phyloP scores from a whole-genome alignment of 768 basidiomycete genomes.

The Zangia roseola region DNA sequence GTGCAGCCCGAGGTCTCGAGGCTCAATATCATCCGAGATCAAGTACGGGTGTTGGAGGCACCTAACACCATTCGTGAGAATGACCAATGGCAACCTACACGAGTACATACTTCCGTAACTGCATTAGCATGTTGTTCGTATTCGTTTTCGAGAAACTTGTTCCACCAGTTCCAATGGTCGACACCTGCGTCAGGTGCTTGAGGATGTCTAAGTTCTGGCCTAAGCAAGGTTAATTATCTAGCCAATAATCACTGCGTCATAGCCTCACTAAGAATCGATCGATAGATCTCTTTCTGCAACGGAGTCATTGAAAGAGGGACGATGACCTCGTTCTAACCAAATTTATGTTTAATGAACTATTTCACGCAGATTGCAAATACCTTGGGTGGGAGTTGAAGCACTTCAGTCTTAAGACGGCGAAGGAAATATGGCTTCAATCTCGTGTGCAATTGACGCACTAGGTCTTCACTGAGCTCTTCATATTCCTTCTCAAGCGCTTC shows the following conservation, averaged over 20 bases:
- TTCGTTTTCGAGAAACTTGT: conserved; percentile 46
- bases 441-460: conserved; percentile 75
- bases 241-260: conserved; percentile 10
- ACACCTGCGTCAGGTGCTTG: conserved; percentile 52
- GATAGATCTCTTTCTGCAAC: conserved; percentile 85
- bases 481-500: conserved; percentile 72
- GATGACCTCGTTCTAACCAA: conserved; percentile 78
- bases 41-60: conserved; percentile 93
- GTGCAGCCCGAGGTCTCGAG: conserved; percentile 48
- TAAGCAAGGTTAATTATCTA: conserved; percentile 29
- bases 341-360: conserved; percentile 2
- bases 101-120: conserved; percentile 70
- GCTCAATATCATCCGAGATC: conserved; percentile 77
- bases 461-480: conserved; percentile 74
- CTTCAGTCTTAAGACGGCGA: conserved; percentile 90
- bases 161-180: conserved; percentile 32
- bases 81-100: neutral
- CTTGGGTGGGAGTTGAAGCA: conserved; percentile 89
- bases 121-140: conserved; percentile 85
- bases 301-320: conserved; percentile 87
- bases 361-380: conserved; percentile 37
- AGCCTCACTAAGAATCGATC: conserved; percentile 71
- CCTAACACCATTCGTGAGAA: conserved; percentile 37
- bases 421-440: conserved; percentile 88
- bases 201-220: conserved; percentile 72